Conservation (phyloP, 352 stramenopile genomes). For the Globisporangium uncinulatum region DNA sequence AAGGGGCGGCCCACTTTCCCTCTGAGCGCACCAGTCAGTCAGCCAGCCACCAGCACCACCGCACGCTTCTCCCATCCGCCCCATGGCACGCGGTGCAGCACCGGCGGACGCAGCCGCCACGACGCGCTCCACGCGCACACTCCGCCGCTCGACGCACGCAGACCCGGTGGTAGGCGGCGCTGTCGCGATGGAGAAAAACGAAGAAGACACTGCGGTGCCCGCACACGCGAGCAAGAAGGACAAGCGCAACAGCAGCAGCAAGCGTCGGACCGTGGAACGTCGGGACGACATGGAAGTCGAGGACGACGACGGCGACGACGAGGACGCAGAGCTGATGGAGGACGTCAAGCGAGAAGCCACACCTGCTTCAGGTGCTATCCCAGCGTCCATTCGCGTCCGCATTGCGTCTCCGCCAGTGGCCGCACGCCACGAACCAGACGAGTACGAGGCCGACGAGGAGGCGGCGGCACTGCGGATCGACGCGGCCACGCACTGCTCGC, state of each 20-base stretch:
- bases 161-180: not conserved
- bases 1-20: no score
- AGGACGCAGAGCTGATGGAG: not conserved
- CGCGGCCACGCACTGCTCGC: slow-evolving; percentile 19
- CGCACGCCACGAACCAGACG: not conserved
- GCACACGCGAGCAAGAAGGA: slow-evolving; percentile 1
- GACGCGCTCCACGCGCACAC: not conserved
- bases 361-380: not conserved
- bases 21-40: no score
- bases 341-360: not conserved
- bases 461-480: slow-evolving; percentile 29
- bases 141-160: not conserved
- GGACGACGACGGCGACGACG: not conserved
- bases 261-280: not conserved
- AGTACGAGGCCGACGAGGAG: slow-evolving; percentile 2
- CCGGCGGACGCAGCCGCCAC: not conserved
- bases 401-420: slow-evolving; percentile 4
- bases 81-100: not conserved
- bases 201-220: no score
- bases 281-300: not conserved
- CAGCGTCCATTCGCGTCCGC: slow-evolving; percentile 4
- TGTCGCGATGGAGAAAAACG: not conserved
- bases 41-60: no score
- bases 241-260: not conserved
- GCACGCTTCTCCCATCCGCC: no score